A percentile compares a stretch with the other conserved stretches of the same genome.
Evolutionary conservation across 805 yeast species (phyloP).

Genomic region (Ascoidea tarda): DNA sequence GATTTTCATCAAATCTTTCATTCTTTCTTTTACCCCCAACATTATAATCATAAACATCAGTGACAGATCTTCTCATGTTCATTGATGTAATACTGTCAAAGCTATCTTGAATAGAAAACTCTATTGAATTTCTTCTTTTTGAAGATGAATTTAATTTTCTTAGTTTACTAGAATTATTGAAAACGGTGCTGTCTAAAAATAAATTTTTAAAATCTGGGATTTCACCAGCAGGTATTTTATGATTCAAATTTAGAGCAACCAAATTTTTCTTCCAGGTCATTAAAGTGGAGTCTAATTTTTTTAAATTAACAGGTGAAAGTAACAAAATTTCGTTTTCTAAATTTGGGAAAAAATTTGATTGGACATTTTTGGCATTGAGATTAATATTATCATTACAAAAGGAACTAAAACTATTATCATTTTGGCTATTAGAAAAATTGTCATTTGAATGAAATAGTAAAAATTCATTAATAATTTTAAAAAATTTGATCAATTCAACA

Average conservation of each 20-base stretch:
- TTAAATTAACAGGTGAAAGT: slow-evolving; percentile 2
- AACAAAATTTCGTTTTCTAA: slow-evolving; percentile 6
- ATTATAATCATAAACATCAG: slow-evolving; percentile 14
- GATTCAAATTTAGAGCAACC: not conserved
- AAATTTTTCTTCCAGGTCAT: slow-evolving; percentile 1
- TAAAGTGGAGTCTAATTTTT: slow-evolving; percentile 1
- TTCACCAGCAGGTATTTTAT: slow-evolving; percentile 2
- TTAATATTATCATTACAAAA: slow-evolving; percentile 1
- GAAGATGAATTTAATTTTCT: not conserved
- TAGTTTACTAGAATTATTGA: not conserved
- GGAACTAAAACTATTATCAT: not conserved
- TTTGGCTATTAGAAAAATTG: not conserved
- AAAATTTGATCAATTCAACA: slow-evolving; percentile 18
- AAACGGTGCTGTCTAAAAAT: not conserved
- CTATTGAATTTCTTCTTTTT: slow-evolving; percentile 7
- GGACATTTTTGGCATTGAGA: not conserved
- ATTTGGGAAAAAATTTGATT: not conserved
- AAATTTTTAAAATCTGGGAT: not conserved
- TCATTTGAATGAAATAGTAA: not conserved
- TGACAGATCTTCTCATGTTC: slow-evolving; percentile 8
- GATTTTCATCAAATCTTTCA: slow-evolving; percentile 7
- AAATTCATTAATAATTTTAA: slow-evolving; percentile 15
- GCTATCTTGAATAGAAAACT: slow-evolving; percentile 22
- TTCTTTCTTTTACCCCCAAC: slow-evolving; percentile 17
- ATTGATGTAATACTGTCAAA: slow-evolving; percentile 12